Base-by-base conservation (phyloP, 306 rosid genomes). In the Canavalia ensiformis region DNA sequence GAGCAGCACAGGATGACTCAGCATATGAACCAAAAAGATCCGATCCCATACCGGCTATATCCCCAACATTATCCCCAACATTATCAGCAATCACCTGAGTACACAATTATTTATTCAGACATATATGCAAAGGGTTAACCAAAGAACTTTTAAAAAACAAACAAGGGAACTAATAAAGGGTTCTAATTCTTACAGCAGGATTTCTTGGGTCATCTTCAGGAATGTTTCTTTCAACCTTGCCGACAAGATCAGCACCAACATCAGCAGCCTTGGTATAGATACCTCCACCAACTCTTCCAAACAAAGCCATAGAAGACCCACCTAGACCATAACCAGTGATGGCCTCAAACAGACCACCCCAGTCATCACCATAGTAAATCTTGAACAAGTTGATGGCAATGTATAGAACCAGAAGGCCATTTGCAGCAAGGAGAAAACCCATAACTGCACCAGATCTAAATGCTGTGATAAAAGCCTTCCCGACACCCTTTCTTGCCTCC, bases 241-340 rank as follows among this genome's bases (percentile, higher is more conserved):
- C 98, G 10, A 95, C 97, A 69, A 91, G 98, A 78, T 93, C 99
- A n/a, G 98, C 99, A 86, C 98, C 99, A 65, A 95, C 98, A 91
- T 91, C 98, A 65, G 99, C 98, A 84, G 99, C 99, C 84, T 95
- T 95, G 18, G 98, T 93, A 46, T 95, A 95, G 90, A 95, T 95
- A 77, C 98, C 99, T 68, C 99, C 99, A 72, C 90, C 98, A 87
- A 95, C 99, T 91, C 99, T 89, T 11, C 99, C 98, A 62, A 93
- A 93, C 72, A 95, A 90, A 87, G 99, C 99, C 99, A 95, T 93
- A 72, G 97, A 95, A 69, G 99, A 95, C 71, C 98, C 99, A 8
- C 99, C 99, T 65, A 95, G 98, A 80, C 97, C 99, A 89, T 93
- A 95, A 28, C 99, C 99, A 77, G 98, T 95, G 51, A 95, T 93